These are phyloP conservation scores for Aspergillus ostianus DNA, from an alignment of 495 filamentous ascomycete genomes.

Conservation along the genomic window DNA sequence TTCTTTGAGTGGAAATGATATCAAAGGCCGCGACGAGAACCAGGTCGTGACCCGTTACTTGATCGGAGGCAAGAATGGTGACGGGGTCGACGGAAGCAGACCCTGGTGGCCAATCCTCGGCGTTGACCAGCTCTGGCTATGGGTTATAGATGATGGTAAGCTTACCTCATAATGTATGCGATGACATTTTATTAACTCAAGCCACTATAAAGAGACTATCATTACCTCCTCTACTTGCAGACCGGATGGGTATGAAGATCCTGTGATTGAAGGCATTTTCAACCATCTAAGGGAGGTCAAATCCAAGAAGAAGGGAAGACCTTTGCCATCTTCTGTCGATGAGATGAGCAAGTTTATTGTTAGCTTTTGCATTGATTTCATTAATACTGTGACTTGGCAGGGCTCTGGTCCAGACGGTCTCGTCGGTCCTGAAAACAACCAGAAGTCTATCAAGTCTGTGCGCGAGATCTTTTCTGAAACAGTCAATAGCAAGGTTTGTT, in stretches of 20 bases:
- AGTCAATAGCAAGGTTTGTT: background rate
- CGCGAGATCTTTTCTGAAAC: background rate
- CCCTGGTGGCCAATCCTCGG: constrained; percentile 44
- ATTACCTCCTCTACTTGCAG: background rate
- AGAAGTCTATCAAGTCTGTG: background rate
- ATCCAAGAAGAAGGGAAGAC: background rate
- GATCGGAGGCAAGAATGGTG: background rate
- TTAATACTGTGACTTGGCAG: constrained; percentile 24
- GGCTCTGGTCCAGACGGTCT: background rate
- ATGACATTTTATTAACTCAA: background rate
- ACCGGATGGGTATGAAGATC: background rate
- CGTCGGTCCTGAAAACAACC: background rate
- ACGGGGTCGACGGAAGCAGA: constrained; percentile 1
- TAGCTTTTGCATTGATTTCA: constrained; percentile 32
- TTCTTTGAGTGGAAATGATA: constrained; percentile 47
- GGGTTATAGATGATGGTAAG: constrained; percentile 53
- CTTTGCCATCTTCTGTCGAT: constrained; percentile 27
- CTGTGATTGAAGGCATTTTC: background rate
- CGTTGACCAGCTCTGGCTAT: constrained; percentile 62
- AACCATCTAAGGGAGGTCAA: background rate
- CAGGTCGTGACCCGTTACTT: constrained; percentile 48
- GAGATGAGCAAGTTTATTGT: constrained; percentile 51
- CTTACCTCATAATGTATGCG: constrained; percentile 3
- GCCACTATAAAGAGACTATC: background rate
- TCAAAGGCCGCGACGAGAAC: constrained; percentile 49